phyloP scores from a whole-genome alignment of 352 stramenopile genomes.

The Phytophthora macrochlamydospora region DNA sequence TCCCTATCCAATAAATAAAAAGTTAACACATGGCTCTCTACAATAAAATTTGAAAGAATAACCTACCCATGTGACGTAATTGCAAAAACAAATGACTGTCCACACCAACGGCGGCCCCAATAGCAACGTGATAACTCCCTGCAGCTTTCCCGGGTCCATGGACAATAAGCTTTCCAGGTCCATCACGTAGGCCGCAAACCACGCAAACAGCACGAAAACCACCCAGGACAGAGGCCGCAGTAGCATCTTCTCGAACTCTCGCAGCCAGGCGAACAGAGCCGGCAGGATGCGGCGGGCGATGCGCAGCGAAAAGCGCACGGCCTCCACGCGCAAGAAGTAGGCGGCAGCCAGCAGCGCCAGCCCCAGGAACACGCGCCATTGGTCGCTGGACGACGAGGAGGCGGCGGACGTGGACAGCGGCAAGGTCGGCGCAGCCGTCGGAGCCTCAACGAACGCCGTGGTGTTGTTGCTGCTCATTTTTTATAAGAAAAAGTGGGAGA shows the following conservation, averaged over 20 bases:
- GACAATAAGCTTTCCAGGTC: conserved; percentile 48
- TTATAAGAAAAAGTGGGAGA: too few species aligned
- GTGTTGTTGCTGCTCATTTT: conserved; percentile 1
- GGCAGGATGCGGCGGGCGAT: conserved; percentile 66
- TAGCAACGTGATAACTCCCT: conserved; percentile 62
- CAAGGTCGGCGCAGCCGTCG: not conserved
- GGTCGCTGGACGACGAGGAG: conserved; percentile 44
- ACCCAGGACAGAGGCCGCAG: conserved; percentile 79
- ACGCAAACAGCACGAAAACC: conserved; percentile 78
- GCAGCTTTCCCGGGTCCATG: conserved; percentile 49
- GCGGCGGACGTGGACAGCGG: not conserved
- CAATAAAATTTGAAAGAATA: not conserved
- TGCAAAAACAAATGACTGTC: conserved; percentile 81
- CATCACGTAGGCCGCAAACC: conserved; percentile 75
- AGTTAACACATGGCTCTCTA: not conserved
- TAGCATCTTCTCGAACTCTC: conserved; percentile 87
- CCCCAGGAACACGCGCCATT: conserved; percentile 81
- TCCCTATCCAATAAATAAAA: conserved; percentile 32
- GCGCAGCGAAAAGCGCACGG: conserved; percentile 77
- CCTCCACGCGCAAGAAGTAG: conserved; percentile 78
- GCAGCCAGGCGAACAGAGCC: conserved; percentile 69
- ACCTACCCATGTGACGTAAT: conserved; percentile 79
- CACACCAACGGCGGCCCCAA: conserved; percentile 81
- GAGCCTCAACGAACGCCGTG: conserved; percentile 1
- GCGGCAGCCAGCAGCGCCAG: conserved; percentile 68